phyloP scores from a whole-genome alignment of 352 stramenopile genomes.

The Phytophthora boehmeriae region DNA sequence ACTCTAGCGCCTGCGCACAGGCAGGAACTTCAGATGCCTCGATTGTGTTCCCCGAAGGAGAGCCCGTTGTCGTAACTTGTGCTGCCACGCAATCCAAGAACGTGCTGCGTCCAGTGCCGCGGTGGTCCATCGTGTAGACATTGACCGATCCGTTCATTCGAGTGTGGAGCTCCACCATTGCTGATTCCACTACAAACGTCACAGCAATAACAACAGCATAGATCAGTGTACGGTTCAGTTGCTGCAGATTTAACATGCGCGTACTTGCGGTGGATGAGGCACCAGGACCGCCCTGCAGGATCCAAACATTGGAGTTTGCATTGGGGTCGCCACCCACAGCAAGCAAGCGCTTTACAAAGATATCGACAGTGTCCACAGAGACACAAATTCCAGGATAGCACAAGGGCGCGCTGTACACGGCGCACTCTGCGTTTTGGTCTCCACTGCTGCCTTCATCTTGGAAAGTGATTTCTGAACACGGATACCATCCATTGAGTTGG shows the following conservation, averaged over 20 bases:
- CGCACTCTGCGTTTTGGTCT: slow-evolving; percentile 33
- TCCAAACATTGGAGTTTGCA: slow-evolving; percentile 39
- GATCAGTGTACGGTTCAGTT: neutral
- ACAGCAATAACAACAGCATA: neutral
- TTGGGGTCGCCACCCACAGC: slow-evolving; percentile 11
- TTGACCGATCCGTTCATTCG: slow-evolving; percentile 39
- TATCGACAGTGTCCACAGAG: slow-evolving; percentile 22
- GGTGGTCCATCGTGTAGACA: slow-evolving; percentile 62
- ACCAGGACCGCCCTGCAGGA: slow-evolving; percentile 45
- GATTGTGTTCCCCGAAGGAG: slow-evolving; percentile 28
- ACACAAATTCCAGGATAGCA: slow-evolving; percentile 40
- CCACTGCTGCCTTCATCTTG: slow-evolving; percentile 13
- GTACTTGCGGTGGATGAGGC: slow-evolving; percentile 41
- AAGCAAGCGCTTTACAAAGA: slow-evolving; percentile 47
- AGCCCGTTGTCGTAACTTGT: slow-evolving; percentile 41
- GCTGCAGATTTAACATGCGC: too few species aligned
- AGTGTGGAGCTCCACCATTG: slow-evolving; percentile 36
- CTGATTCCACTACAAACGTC: slow-evolving; percentile 37
- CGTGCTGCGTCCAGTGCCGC: slow-evolving; percentile 45
- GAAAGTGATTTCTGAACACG: slow-evolving; percentile 35
- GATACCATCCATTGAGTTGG: slow-evolving; percentile 37
- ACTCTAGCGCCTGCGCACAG: slow-evolving; percentile 40
- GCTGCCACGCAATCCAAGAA: slow-evolving; percentile 41
- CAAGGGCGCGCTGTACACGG: slow-evolving; percentile 36
- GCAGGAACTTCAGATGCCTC: slow-evolving; percentile 28